Conservation (phyloP, 129 eudicot species). For the Centella asiatica region DNA sequence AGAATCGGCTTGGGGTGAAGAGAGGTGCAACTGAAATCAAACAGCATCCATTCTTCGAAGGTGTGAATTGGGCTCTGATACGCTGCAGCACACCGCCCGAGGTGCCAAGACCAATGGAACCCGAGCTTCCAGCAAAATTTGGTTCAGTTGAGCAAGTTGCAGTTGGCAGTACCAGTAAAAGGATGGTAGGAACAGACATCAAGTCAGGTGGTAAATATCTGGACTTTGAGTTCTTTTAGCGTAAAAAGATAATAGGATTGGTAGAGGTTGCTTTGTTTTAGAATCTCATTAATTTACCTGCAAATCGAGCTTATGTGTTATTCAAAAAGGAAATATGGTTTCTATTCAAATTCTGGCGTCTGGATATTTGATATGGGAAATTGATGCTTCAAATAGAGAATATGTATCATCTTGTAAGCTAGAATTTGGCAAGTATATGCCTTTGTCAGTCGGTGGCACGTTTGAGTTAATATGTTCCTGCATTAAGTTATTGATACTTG, state of each 20-base stretch:
- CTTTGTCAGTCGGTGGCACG: no score
- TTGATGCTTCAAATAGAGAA: neutral
- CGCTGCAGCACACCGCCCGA: constrained; percentile 46
- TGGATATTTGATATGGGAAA: neutral
- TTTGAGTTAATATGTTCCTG: no score
- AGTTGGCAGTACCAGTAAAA: constrained; percentile 27
- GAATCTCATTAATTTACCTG: constrained; percentile 4
- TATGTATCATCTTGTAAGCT: no score
- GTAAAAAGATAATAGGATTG: neutral
- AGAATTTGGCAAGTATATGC: no score
- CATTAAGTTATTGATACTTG: no score
- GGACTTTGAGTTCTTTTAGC: constrained; percentile 46
- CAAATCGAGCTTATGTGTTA: neutral
- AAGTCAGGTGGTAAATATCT: constrained; percentile 35
- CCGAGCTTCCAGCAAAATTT: constrained; percentile 18
- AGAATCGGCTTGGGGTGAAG: constrained; percentile 36
- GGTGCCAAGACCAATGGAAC: constrained; percentile 36
- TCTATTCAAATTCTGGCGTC: neutral
- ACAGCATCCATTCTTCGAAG: constrained; percentile 46
- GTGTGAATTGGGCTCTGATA: constrained; percentile 47
- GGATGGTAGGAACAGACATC: constrained; percentile 22
- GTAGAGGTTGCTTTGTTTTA: constrained; percentile 8
- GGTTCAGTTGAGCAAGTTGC: constrained; percentile 20
- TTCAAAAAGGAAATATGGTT: neutral
- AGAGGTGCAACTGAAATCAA: constrained; percentile 43